Base-by-base conservation (phyloP, 441 rosid genomes). In the Omphalea diandra region DNA sequence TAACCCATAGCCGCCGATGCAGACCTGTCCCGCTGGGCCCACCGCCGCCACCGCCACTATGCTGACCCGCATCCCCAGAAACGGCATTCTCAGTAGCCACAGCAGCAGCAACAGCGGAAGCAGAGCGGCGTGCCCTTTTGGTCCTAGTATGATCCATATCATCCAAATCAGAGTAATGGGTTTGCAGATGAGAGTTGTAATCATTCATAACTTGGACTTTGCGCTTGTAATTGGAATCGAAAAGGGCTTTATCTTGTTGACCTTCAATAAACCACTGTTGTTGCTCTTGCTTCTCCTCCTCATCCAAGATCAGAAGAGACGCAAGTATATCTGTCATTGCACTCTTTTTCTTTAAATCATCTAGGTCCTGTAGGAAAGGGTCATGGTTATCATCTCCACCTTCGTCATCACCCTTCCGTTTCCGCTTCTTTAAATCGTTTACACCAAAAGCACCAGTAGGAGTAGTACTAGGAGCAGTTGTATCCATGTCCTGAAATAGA, bases 1-100 rank as follows among this genome's bases (percentile, higher is more conserved):
- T 92, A 59, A 90, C 98, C 98, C 98, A 93, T 52, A 93, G 53
- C 73, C 97, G 83, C 79, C 97, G 82, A 11, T 68, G 74, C 58
- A 58, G 76, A 11, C 74, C 76, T 3, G 73, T 43, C 15, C 65
- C 73, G 1, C 47, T 32, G 9, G 65, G 7, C 22, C 41, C 63
- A 18, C 18, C 38, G 9, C 71, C 32, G 2, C 67, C 67, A 2
- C 64, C 50, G 12, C 32, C 70, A 7, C n/a, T 31, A 7, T 8
- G 43, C 62, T 65, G 63, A 1, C 22, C 76, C 17, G 74, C 71
- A 32, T 68, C 73, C 31, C 62, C 59, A 1, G 77, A 65, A 14
- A 60, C 77, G 4, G 59, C 70, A 46, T 63, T 71, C 35, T 69
- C 68, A 14, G 8, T 36, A 0, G 43, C 83, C 2, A 60, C 80